Percentiles rank a stretch among this genome's conserved stretches.
Conservation (phyloP, 2,329 filamentous ascomycete species). For the Sordariomycetes sp. region DNA sequence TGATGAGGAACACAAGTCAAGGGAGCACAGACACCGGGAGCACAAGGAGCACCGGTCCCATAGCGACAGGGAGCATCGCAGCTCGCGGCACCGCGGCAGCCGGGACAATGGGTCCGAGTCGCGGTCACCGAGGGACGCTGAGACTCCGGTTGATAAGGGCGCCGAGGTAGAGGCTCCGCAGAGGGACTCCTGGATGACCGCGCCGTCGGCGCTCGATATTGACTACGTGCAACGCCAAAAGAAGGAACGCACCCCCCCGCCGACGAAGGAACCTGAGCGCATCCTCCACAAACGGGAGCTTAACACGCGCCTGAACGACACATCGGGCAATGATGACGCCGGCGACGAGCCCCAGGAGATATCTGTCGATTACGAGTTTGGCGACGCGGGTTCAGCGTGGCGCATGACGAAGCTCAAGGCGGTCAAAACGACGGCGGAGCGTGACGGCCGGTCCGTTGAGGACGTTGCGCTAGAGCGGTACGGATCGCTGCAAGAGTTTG, state of each 20-base stretch:
- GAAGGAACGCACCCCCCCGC: slow-evolving; percentile 34
- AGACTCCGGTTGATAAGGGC: slow-evolving; percentile 14
- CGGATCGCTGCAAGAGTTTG: slow-evolving; percentile 71
- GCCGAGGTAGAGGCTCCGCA: slow-evolving; percentile 24
- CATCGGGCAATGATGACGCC: slow-evolving; percentile 33
- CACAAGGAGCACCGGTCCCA: background rate
- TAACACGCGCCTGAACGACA: slow-evolving; percentile 50
- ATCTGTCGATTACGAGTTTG: slow-evolving; percentile 65
- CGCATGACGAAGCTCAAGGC: slow-evolving; percentile 89
- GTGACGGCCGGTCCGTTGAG: slow-evolving; percentile 59
- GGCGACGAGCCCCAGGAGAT: slow-evolving; percentile 37
- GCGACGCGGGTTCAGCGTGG: slow-evolving; percentile 84
- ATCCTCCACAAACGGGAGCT: slow-evolving; percentile 71
- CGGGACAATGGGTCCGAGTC: slow-evolving; percentile 16
- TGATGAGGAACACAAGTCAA: slow-evolving; percentile 2
- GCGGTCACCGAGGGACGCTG: slow-evolving; percentile 32
- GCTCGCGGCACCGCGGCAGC: slow-evolving; percentile 17
- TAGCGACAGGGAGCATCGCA: slow-evolving; percentile 16
- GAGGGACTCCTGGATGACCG: slow-evolving; percentile 92
- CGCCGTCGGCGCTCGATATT: slow-evolving; percentile 66
- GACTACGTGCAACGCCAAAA: slow-evolving; percentile 63
- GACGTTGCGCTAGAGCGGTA: slow-evolving; percentile 75
- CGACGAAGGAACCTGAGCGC: slow-evolving; percentile 49
- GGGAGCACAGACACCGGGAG: slow-evolving; percentile 11
- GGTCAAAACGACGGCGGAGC: slow-evolving; percentile 68